Percentiles rank a stretch among this genome's conserved stretches.
Evolutionary conservation across 148 eudicot species (phyloP).

Genomic region (Nepenthes mirabilis): DNA sequence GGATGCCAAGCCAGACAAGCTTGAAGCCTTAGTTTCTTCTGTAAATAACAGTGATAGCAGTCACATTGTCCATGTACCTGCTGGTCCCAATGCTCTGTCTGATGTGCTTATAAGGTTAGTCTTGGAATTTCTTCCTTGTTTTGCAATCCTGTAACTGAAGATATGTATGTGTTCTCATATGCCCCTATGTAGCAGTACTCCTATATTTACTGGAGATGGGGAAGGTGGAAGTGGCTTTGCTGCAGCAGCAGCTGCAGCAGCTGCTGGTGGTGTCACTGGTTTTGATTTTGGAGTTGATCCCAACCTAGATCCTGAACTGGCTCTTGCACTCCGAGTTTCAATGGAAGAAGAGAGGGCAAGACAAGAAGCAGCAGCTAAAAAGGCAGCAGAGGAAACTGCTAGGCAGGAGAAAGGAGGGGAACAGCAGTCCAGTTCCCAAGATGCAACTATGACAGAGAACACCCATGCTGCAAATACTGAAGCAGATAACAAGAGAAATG

Average conservation of each 20-base stretch:
- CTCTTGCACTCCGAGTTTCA: slow-evolving; percentile 94
- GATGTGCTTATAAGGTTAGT: slow-evolving; percentile 83
- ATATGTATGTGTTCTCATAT: background rate
- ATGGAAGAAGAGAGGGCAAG: slow-evolving; percentile 99
- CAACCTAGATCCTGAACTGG: slow-evolving; percentile 93
- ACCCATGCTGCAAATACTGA: slow-evolving; percentile 40
- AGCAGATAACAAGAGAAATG: slow-evolving; percentile 48
- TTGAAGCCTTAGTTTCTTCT: slow-evolving; percentile 79
- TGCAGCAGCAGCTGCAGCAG: slow-evolving; percentile 87
- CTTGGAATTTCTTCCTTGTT: background rate
- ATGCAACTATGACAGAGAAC: slow-evolving; percentile 72
- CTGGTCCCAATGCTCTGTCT: slow-evolving; percentile 77
- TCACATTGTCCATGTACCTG: slow-evolving; percentile 82
- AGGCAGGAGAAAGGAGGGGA: slow-evolving; percentile 58
- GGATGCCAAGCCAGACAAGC: slow-evolving; percentile 76
- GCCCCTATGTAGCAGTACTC: slow-evolving; percentile 43
- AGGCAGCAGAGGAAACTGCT: slow-evolving; percentile 80
- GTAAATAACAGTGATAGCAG: slow-evolving; percentile 91
- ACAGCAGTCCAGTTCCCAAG: slow-evolving; percentile 59
- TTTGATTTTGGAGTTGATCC: slow-evolving; percentile 99
- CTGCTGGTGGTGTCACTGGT: slow-evolving; percentile 91
- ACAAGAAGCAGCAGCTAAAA: slow-evolving; percentile 97
- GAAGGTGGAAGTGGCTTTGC: slow-evolving; percentile 96
- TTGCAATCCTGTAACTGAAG: background rate
- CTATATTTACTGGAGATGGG: slow-evolving; percentile 92